A percentile compares a stretch with the other conserved stretches of the same genome.
Evolutionary conservation across 768 basidiomycete genomes (phyloP).

Genomic region (Hygrophoropsis aurantiaca): DNA sequence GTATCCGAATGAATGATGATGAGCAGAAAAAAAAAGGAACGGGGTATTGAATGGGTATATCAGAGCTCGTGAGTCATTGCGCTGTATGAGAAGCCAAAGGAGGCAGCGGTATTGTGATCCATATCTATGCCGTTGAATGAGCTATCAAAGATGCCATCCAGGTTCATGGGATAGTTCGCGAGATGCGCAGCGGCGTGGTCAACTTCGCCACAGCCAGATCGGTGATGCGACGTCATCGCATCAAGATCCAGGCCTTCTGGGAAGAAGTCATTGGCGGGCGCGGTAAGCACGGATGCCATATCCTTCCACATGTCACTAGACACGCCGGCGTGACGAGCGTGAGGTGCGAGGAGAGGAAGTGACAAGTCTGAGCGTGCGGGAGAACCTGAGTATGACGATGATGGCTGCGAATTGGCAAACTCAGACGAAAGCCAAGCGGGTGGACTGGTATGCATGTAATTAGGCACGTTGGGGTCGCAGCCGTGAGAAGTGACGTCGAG

Average conservation of each 20-base stretch:
- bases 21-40: not conserved
- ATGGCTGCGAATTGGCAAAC: slow-evolving; percentile 31
- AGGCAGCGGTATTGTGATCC: not conserved
- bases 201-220: not conserved
- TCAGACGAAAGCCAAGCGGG: slow-evolving; percentile 16
- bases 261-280: not conserved
- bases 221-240: not conserved
- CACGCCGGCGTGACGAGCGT: slow-evolving; percentile 15
- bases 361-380: slow-evolving; percentile 31
- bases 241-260: not conserved
- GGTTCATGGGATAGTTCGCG: slow-evolving; percentile 1
- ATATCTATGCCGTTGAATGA: not conserved
- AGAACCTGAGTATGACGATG: slow-evolving; percentile 45
- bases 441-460: slow-evolving; percentile 13
- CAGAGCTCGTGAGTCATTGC: not conserved
- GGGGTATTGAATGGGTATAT: not conserved
- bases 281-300: not conserved
- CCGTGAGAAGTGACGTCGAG: slow-evolving; percentile 11
- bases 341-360: slow-evolving; percentile 27
- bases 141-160: slow-evolving; percentile 4
- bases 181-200: not conserved
- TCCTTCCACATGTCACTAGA: slow-evolving; percentile 23
- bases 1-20: not conserved
- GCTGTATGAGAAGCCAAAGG: slow-evolving; percentile 4
- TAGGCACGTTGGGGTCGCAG: slow-evolving; percentile 5